Evolutionary conservation across 2,329 filamentous ascomycete species (phyloP).

Genomic region (Cryphonectria radicalis): DNA sequence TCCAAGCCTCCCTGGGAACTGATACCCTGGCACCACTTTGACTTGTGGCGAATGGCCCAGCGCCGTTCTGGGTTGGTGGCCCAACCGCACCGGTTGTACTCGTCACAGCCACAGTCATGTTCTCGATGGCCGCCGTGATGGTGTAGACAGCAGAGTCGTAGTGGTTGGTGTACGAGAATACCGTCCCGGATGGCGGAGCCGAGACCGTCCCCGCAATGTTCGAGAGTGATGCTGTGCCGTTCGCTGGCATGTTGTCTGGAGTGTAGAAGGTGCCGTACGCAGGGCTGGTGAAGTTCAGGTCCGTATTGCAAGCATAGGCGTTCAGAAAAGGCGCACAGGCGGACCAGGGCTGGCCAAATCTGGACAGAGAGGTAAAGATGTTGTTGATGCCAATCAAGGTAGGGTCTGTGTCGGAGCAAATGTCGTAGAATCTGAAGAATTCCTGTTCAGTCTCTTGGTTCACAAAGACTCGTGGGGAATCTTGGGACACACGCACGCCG

Average conservation of each 20-base stretch:
- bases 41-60: background rate
- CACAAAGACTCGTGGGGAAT: too few relatives aligned
- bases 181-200: constrained; percentile 40
- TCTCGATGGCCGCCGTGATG: constrained; percentile 38
- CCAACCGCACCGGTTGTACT: background rate
- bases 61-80: background rate
- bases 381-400: constrained; percentile 2
- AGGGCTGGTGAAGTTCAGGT: constrained; percentile 33
- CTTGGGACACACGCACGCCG: constrained; percentile 36
- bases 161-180: constrained; percentile 42
- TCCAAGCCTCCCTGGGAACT: background rate
- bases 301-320: constrained; percentile 34
- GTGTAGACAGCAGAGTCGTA: constrained; percentile 38
- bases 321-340: constrained; percentile 34
- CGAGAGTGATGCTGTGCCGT: constrained; percentile 38
- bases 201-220: constrained; percentile 39
- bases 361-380: background rate
- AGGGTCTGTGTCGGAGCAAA: constrained; percentile 40
- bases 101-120: background rate
- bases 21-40: background rate
- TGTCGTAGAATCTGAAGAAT: constrained; percentile 34
- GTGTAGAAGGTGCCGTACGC: constrained; percentile 32
- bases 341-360: constrained; percentile 1
- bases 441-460: background rate
- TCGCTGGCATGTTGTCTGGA: constrained; percentile 34